These are phyloP conservation scores for Pythium grandisporangium DNA, from an alignment of 352 stramenopile species.

Conservation along the genomic window DNA sequence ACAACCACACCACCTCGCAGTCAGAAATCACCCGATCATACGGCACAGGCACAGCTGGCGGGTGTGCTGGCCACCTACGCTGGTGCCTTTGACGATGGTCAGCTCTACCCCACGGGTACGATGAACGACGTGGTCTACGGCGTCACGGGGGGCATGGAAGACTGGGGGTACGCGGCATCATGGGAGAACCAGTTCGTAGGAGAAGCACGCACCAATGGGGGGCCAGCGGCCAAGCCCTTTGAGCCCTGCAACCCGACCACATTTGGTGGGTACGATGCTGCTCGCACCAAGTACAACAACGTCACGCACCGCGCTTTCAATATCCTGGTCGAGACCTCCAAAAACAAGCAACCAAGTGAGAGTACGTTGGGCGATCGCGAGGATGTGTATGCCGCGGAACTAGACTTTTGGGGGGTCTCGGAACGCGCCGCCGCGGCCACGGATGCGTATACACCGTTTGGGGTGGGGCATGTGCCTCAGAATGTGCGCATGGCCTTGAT, in stretches of 20 bases:
- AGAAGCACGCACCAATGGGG: slow-evolving; percentile 10
- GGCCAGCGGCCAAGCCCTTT: slow-evolving; percentile 35
- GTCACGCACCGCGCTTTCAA: slow-evolving; percentile 92
- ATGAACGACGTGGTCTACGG: slow-evolving; percentile 98
- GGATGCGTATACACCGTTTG: slow-evolving; percentile 11
- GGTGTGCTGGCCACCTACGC: slow-evolving; percentile 60
- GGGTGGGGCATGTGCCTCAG: slow-evolving; percentile 90
- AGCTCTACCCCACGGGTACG: slow-evolving; percentile 70
- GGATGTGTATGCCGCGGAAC: slow-evolving; percentile 53
- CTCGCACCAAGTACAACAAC: slow-evolving; percentile 93
- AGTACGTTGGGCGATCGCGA: slow-evolving; percentile 59
- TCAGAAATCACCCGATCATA: slow-evolving; percentile 76
- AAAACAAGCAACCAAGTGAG: slow-evolving; percentile 81
- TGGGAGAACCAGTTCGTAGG: slow-evolving; percentile 62
- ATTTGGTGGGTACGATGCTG: slow-evolving; percentile 84
- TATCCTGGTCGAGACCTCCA: slow-evolving; percentile 94
- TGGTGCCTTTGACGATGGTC: slow-evolving; percentile 54
- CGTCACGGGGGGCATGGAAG: slow-evolving; percentile 96
- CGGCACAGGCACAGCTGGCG: slow-evolving; percentile 49
- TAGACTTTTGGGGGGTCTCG: slow-evolving; percentile 41
- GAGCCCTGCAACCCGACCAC: slow-evolving; percentile 74
- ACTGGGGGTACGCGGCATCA: slow-evolving; percentile 93
- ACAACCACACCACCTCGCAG: slow-evolving; percentile 37
- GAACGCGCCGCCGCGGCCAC: too few species aligned
- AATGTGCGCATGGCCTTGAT: slow-evolving; percentile 94